Base-by-base conservation (phyloP, 148 eudicot genomes). In the Bassia scoparia region DNA sequence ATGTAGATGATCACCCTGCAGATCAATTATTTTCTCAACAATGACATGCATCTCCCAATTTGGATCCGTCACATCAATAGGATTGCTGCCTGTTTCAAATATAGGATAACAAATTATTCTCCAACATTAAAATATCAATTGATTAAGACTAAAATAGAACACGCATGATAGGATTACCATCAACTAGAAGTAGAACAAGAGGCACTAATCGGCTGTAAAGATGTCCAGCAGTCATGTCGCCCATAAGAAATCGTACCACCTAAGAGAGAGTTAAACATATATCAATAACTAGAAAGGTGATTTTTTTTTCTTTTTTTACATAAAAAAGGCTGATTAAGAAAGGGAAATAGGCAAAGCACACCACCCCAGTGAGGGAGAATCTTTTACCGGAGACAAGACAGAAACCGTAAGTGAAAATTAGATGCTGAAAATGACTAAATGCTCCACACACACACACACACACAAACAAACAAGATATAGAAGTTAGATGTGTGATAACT, bases 121-220 rank as follows among this genome's bases (percentile, higher is more conserved):
- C 37, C 27, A 64, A 30, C 13, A 60, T 30, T 52, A 4, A 35
- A 52, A 43, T 41, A 44, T 24, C 30, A 79, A 43, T 6, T 43
- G 16, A 31, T 68, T 54, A 62, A 26, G 35, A 48, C 2, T 61
- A 52, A 55, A 26, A 58, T 48, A 74, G 68, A 52, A 24, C 38
- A 44, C 30, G 60, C 14, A 60, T 38, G 16, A 70, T 24, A 77
- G 63, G 43, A 44, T 86, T 86, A 95, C 98, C 98, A 79, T 95
- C 98, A 53, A 95, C 86, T 41, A 95, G 92, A 48, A 94, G 96
- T 66, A 95, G 96, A 68, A 86, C 93, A 78, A 95, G 93, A 80
- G 98, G 96, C 73, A 95, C 86, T 82, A 95, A 76, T 82, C 96
- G 87, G 77, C 93, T 79, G 84, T 95, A 95, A 59, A 91, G 86